Evolutionary conservation across 805 yeast genomes (phyloP).

Genomic region (Nakazawaea populi): DNA sequence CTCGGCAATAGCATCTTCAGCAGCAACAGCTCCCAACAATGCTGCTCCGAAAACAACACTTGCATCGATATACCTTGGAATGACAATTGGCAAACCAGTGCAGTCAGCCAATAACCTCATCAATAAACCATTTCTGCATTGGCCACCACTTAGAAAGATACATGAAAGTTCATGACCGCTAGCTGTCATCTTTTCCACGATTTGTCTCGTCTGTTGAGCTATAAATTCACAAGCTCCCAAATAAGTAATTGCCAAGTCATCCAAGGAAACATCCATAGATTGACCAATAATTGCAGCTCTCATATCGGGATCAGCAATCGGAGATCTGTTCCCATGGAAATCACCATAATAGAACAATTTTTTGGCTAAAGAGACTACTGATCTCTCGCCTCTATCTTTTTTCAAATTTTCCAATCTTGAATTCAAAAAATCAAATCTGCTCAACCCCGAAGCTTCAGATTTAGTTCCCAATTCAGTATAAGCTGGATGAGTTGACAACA

Average conservation of each 20-base stretch:
- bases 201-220: constrained; percentile 96
- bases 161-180: constrained; percentile 74
- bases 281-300: constrained; percentile 89
- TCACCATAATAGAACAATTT: constrained; percentile 93
- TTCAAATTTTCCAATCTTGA: constrained; percentile 63
- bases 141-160: constrained; percentile 93
- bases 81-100: constrained; percentile 84
- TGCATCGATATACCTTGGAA: constrained; percentile 93
- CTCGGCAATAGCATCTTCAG: constrained; percentile 48
- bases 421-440: constrained; percentile 81
- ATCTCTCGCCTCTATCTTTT: constrained; percentile 48
- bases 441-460: constrained; percentile 63
- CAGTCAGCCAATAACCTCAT: constrained; percentile 91
- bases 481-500: constrained; percentile 85
- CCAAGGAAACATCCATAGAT: constrained; percentile 82
- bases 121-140: constrained; percentile 84
- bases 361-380: constrained; percentile 76
- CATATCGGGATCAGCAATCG: constrained; percentile 95
- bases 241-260: constrained; percentile 79
- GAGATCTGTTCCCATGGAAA: constrained; percentile 93
- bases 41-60: constrained; percentile 98
- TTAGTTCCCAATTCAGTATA: constrained; percentile 60
- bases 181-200: constrained; percentile 75
- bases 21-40: constrained; percentile 90
- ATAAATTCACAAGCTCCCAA: constrained; percentile 95